A percentile compares a stretch with the other conserved stretches of the same genome.
These are phyloP conservation scores for Colletotrichum eremochloae DNA, from an alignment of 2,329 filamentous ascomycete species.

Conservation along the genomic window DNA sequence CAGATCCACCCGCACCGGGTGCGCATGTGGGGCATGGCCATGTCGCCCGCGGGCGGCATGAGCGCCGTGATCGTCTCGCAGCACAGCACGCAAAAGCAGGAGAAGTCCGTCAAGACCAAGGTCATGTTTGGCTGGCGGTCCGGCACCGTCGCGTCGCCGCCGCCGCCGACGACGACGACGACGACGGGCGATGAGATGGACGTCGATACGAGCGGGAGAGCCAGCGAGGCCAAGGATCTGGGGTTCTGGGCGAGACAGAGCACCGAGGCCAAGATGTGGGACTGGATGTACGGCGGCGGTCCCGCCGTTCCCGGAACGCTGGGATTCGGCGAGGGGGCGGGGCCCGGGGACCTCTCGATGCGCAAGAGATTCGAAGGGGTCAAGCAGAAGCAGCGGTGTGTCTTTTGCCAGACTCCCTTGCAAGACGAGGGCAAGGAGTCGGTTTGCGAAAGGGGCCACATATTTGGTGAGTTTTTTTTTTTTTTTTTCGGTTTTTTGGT, in stretches of 20 bases:
- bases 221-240: not conserved
- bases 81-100: conserved; percentile 63
- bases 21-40: conserved; percentile 66
- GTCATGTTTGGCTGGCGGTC: conserved; percentile 53
- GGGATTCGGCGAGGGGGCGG: conserved; percentile 36
- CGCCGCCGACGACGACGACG: not conserved
- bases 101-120: conserved; percentile 55
- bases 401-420: conserved; percentile 60
- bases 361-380: conserved; percentile 56
- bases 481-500: not conserved
- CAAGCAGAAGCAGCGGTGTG: conserved; percentile 57
- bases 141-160: not conserved
- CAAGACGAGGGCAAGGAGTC: conserved; percentile 51
- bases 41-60: conserved; percentile 65
- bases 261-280: conserved; percentile 69
- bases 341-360: conserved; percentile 45
- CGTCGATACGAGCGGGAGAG: conserved; percentile 13
- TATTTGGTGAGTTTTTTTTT: conserved; percentile 53
- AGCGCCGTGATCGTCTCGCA: conserved; percentile 64
- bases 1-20: conserved; percentile 64
- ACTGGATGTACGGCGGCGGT: conserved; percentile 71
- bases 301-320: conserved; percentile 58
- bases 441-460: conserved; percentile 55
- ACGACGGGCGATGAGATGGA: conserved; percentile 20
- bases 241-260: conserved; percentile 50